Conservation (phyloP, 768 basidiomycete species). For the Nevesoporus exiguus region DNA sequence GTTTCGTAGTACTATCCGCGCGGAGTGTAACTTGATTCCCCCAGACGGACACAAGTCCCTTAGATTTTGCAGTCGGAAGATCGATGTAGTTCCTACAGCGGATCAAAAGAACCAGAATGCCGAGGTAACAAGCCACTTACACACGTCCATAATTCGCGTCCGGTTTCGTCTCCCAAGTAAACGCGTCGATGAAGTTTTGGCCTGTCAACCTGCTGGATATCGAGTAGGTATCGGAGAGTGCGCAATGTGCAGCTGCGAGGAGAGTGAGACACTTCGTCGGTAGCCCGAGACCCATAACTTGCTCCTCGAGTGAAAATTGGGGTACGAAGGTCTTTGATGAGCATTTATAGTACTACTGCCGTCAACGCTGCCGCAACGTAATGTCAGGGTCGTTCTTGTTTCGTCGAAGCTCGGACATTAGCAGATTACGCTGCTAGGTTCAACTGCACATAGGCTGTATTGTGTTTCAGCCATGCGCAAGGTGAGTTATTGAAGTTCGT, state of each 20-base stretch:
- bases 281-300: background rate
- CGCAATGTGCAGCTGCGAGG: conserved; percentile 2
- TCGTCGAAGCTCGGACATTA: no score
- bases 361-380: no score
- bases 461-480: no score
- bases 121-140: conserved; percentile 6
- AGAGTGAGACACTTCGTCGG: conserved; percentile 4
- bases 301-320: background rate
- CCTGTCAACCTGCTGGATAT: conserved; percentile 47
- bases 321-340: no score
- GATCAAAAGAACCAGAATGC: background rate
- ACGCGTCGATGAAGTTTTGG: conserved; percentile 42
- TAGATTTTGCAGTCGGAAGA: conserved; percentile 46
- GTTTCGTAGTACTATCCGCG: conserved; percentile 32
- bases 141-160: conserved; percentile 33
- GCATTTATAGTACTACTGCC: no score
- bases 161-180: conserved; percentile 20
- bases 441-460: no score
- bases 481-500: no score
- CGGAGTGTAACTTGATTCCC: conserved; percentile 38
- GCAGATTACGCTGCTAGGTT: no score
- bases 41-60: conserved; percentile 57
- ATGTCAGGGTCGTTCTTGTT: background rate
- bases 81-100: conserved; percentile 40
- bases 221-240: conserved; percentile 42